Evolutionary conservation across 108 stramenopile genomes (phyloP), one percentile per base, ranked within the genome.

Genomic region (Nannochloropsis salina): DNA sequence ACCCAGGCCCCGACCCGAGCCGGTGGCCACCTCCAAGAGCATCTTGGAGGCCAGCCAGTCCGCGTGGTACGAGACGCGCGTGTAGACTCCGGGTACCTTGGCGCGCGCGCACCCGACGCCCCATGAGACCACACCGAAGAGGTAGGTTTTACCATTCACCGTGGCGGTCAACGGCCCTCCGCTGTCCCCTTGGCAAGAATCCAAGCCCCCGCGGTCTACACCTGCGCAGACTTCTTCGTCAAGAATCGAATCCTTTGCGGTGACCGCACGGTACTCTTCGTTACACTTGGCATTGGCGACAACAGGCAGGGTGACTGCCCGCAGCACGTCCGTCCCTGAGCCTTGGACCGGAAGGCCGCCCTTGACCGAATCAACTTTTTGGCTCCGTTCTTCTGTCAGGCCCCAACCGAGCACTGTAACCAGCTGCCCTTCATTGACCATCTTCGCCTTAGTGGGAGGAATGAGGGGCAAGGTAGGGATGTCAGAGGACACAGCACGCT

Each of bases 181-280:
- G 61, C 61, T 74, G 8, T 74, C 61, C 61, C 61, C 61, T 2
- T 74, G 61, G 61, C 61, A 74, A 4, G 61, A 74, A n/a, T 74
- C 61, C 8, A 74, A n/a, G 4, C 61, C 61, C 6, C 61, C 61
- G 2, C 61, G 61, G n/a, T 74, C 61, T 2, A 74, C 61, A 15
- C 61, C 61, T n/a, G 61, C 61, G 61, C 61, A 74, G 61, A 74
- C 61, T n/a, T 74, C 61, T n/a, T 74, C 61, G 61, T 74, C 61
- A 15, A 74, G 61, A 8, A 74, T 74, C 61, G 61, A 74, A n/a
- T 74, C 61, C 8, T 74, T 74, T 4, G 20, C 61, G 2, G 61
- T 74, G 20, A 74, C 4, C 6, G 61, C 61, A 15, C 61, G 61
- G 8, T 74, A 74, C n/a, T 74, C 61, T 8, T 4, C 61, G 8